Conservation (phyloP, 139 green algal species). For the Nannochloris sp. region DNA sequence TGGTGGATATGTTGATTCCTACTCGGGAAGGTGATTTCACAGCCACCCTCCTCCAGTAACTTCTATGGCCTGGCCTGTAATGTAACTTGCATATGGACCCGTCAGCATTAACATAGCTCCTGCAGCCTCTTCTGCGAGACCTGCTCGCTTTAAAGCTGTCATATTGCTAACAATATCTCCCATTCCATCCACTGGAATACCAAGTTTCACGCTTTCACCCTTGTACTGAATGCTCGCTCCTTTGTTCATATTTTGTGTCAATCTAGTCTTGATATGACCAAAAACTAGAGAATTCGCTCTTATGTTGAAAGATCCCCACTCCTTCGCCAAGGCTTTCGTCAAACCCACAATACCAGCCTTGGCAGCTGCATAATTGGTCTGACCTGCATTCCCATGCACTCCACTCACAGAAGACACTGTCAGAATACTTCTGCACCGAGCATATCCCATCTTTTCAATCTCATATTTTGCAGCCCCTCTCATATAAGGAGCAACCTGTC, state of each 20-base stretch:
- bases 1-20: constrained; percentile 20
- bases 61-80: constrained; percentile 46
- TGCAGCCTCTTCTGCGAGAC: constrained; percentile 63
- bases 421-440: constrained; percentile 56
- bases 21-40: not conserved
- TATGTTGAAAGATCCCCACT: constrained; percentile 75
- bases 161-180: constrained; percentile 22
- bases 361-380: constrained; percentile 32
- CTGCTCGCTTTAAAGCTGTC: constrained; percentile 54
- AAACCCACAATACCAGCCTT: constrained; percentile 66
- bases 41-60: constrained; percentile 29
- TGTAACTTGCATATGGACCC: constrained; percentile 38
- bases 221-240: constrained; percentile 38
- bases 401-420: constrained; percentile 73
- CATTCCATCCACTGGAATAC: constrained; percentile 46
- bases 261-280: constrained; percentile 68
- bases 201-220: constrained; percentile 52
- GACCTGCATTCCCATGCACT: constrained; percentile 49
- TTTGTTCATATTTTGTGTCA: constrained; percentile 53
- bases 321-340: constrained; percentile 66
- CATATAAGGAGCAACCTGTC: constrained; percentile 54
- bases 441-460: constrained; percentile 29
- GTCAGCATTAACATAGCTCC: constrained; percentile 66
- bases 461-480: constrained; percentile 61
- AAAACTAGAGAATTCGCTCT: constrained; percentile 70